Evolutionary conservation across 176 grass and related monocot species (phyloP).

Genomic region (Musa itinerans): DNA sequence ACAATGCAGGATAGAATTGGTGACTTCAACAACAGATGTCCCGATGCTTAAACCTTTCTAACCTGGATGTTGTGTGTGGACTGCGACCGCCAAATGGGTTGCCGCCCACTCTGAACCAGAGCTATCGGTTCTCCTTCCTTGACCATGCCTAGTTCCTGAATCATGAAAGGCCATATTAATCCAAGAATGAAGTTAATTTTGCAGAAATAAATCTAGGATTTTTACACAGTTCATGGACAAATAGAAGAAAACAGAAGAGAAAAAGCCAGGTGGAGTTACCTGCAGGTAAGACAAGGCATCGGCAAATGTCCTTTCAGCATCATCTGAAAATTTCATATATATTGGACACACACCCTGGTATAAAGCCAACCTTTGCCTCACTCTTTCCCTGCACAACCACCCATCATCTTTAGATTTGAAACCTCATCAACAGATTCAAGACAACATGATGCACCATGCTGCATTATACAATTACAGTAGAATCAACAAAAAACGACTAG

Average conservation of each 20-base stretch:
- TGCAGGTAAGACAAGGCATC: constrained; percentile 78
- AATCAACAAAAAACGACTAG: background rate
- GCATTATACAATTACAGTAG: background rate
- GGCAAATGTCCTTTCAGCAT: constrained; percentile 72
- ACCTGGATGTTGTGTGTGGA: constrained; percentile 97
- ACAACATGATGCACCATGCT: background rate
- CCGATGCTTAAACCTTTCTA: constrained; percentile 42
- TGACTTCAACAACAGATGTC: too few species aligned
- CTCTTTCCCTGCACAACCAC: constrained; percentile 61
- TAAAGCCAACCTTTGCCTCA: constrained; percentile 83
- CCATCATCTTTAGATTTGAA: background rate
- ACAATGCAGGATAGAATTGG: too few species aligned
- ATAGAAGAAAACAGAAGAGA: background rate
- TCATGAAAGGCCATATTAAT: constrained; percentile 18
- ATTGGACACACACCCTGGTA: constrained; percentile 93
- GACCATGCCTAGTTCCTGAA: constrained; percentile 87
- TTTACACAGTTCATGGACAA: background rate
- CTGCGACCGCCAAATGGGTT: constrained; percentile 95
- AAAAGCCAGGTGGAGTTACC: constrained; percentile 33
- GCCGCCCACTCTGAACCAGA: constrained; percentile 79
- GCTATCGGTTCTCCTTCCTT: constrained; percentile 90
- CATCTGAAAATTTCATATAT: constrained; percentile 67
- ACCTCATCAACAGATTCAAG: background rate
- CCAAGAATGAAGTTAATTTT: background rate
- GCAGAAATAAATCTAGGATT: background rate